Conservation (phyloP, 106 monocot genomes). For the Alisma plantagoaquatica region DNA sequence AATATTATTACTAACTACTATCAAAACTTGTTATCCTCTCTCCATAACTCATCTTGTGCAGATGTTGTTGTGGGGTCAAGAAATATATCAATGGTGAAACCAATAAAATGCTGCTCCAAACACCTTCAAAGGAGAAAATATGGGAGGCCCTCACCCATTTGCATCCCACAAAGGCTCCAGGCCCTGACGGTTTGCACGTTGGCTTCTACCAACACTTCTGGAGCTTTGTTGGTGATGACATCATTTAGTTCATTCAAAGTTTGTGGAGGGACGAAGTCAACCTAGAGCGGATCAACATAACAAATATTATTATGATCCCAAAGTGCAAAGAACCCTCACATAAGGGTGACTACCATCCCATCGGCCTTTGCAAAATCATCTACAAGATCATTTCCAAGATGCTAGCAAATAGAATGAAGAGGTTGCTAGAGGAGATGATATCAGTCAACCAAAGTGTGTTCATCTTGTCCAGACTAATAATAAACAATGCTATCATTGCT, state of each 20-base stretch:
- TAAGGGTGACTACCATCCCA: not conserved
- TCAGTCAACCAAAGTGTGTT: not conserved
- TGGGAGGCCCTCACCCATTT: not conserved
- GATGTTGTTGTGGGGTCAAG: too few relatives aligned
- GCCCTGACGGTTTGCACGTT: not conserved
- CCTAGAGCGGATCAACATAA: not conserved
- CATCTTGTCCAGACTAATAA: not conserved
- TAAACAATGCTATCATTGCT: not conserved
- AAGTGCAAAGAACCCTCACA: not conserved
- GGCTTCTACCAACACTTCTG: not conserved
- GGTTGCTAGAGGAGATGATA: not conserved
- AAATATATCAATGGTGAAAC: too few relatives aligned
- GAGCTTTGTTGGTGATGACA: not conserved
- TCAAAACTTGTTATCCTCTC: too few relatives aligned
- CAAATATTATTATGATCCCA: not conserved
- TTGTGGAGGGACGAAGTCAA: not conserved
- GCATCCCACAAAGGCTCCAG: not conserved
- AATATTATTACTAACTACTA: too few relatives aligned
- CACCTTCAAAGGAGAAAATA: not conserved
- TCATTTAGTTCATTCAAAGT: not conserved
- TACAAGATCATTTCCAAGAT: not conserved
- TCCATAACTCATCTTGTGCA: too few relatives aligned
- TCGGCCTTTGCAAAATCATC: not conserved
- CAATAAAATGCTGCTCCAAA: not conserved
- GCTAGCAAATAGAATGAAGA: not conserved